Conservation (phyloP, 2,329 filamentous ascomycete genomes). For the Hypoxylon sp. region DNA sequence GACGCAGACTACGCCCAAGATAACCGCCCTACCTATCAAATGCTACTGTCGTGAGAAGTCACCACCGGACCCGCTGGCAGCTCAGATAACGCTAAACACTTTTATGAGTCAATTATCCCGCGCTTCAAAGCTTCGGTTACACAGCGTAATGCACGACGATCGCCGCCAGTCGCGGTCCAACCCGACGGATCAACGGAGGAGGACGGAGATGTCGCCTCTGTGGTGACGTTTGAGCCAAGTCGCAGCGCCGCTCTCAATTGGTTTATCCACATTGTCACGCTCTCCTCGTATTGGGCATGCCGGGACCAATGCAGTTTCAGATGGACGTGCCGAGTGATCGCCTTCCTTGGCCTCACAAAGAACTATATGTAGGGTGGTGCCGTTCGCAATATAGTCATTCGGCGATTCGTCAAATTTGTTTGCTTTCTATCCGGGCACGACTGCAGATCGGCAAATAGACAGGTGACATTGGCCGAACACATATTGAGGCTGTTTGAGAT, state of each 20-base stretch:
- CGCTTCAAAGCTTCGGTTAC: neutral
- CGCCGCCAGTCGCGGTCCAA: slow-evolving; percentile 2
- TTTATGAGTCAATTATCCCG: neutral
- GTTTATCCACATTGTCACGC: neutral
- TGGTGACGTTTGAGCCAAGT: slow-evolving; percentile 7
- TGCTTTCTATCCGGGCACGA: neutral
- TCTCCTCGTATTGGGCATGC: slow-evolving; percentile 13
- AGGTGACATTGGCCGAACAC: neutral
- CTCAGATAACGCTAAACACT: slow-evolving; percentile 25
- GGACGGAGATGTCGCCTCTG: neutral
- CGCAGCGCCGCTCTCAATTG: slow-evolving; percentile 3
- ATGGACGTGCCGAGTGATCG: slow-evolving; percentile 16
- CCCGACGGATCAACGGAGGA: neutral
- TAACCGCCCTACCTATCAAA: slow-evolving; percentile 19
- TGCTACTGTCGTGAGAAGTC: slow-evolving; percentile 14
- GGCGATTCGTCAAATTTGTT: slow-evolving; percentile 9
- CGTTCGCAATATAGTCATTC: slow-evolving; percentile 14
- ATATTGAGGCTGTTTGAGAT: neutral
- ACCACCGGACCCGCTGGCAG: neutral
- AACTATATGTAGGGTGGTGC: slow-evolving; percentile 5
- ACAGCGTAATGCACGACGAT: slow-evolving; percentile 3
- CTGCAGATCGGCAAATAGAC: slow-evolving; percentile 3
- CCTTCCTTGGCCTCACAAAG: slow-evolving; percentile 1
- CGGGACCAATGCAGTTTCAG: slow-evolving; percentile 3
- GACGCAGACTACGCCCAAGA: slow-evolving; percentile 21